Evolutionary conservation across 2,329 filamentous ascomycete species (phyloP), one percentile per base, ranked within the genome.

Genomic region (Celoporthe dispersa): DNA sequence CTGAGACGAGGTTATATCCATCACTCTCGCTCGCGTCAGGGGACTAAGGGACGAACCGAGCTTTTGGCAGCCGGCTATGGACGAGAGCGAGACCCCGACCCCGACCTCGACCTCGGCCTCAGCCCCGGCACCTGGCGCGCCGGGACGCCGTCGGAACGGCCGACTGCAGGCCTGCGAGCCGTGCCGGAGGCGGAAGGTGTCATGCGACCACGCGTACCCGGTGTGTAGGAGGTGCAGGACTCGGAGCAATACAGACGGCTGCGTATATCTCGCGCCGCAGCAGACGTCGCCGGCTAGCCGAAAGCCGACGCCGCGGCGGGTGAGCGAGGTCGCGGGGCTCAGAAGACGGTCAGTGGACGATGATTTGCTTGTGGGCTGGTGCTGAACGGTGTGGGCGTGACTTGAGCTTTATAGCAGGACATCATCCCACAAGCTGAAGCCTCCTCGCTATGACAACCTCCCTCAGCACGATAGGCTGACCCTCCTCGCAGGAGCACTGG

Each of bases 201-300:
- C 82, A 7, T 84, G 82, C 74, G 81, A 84, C 69, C 81, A 83
- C 67, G 72, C 71, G 0, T 78, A 80, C n/a, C 82, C 82, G 0
- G 71, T 79, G 22, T 84, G 82, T 71, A 75, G 76, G 53, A 77
- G 82, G 51, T 84, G 82, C 71, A 77, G 72, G 62, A 80, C 80
- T 73, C 74, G 79, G 16, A 78, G 77, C 37, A 76, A 79, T 60
- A 68, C 74, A 31, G 70, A 69, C 19, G 73, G 75, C 3, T 84
- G 82, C 68, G 74, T 82, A 1, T 84, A 84, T 71, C 69, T 78
- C 19, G 53, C 63, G 25, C 67, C 60, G 55, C 70, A 44, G 68
- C 53, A 51, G 70, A 71, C 41, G 64, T 6, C n/a, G 37, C 33
- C 16, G 7, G 19, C 33, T 19, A 60, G 28, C 68, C 72, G 39